Percentiles rank a stretch among this genome's conserved stretches.
Evolutionary conservation across 306 rosid species (phyloP).

Genomic region (Myrica gale): DNA sequence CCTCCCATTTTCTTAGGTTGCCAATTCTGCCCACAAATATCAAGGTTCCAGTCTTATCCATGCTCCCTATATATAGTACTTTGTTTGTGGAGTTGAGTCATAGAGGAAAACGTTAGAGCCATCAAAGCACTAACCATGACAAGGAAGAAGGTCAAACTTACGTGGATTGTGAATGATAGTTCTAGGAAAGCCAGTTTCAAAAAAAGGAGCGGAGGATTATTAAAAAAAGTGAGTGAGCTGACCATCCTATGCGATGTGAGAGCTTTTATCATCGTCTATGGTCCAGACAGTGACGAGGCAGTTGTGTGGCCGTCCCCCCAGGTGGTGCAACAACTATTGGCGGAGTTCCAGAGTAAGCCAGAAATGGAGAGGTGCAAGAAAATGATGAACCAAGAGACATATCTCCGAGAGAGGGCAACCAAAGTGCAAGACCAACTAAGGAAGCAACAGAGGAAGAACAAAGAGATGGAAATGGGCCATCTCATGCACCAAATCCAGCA

Average conservation of each 20-base stretch:
- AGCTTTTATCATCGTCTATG: slow-evolving; percentile 25
- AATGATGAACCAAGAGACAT: slow-evolving; percentile 38
- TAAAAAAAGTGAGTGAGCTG: slow-evolving; percentile 44
- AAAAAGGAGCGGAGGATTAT: slow-evolving; percentile 29
- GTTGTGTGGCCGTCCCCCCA: slow-evolving; percentile 32
- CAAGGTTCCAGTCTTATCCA: not conserved
- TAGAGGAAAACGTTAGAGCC: not conserved
- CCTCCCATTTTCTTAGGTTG: not conserved
- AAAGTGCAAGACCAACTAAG: slow-evolving; percentile 27
- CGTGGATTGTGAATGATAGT: slow-evolving; percentile 31
- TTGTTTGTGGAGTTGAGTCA: not conserved
- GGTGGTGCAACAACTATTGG: slow-evolving; percentile 21
- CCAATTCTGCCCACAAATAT: not conserved
- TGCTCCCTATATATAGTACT: slow-evolving; percentile 1
- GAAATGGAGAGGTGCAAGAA: slow-evolving; percentile 30
- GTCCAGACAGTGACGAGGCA: slow-evolving; percentile 15
- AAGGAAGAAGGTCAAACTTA: slow-evolving; percentile 32
- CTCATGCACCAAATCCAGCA: slow-evolving; percentile 25
- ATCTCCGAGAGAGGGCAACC: slow-evolving; percentile 23
- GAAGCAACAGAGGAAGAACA: slow-evolving; percentile 25
- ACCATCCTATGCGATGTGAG: slow-evolving; percentile 32
- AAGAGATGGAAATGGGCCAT: slow-evolving; percentile 18
- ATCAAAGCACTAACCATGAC: slow-evolving; percentile 25
- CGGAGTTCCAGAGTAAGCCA: slow-evolving; percentile 22
- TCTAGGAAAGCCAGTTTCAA: slow-evolving; percentile 35